Evolutionary conservation across 192 early-diverging fungal species (phyloP).

Genomic region (Linnemannia zychae): DNA sequence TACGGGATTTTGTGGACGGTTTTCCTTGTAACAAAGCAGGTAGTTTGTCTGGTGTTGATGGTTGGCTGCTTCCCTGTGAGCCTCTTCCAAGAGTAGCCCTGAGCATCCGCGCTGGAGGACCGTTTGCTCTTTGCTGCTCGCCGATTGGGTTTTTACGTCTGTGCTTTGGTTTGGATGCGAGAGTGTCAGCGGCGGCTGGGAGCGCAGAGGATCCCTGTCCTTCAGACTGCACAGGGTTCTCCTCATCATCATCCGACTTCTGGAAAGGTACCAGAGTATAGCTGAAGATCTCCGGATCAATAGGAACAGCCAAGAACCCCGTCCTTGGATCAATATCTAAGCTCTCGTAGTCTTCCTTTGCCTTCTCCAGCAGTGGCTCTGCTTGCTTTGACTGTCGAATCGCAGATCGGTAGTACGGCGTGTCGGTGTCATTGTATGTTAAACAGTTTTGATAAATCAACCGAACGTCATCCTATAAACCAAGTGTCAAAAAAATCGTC

Average conservation of each 20-base stretch:
- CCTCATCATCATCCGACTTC: slow-evolving; percentile 18
- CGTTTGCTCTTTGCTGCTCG: slow-evolving; percentile 13
- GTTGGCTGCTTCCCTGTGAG: slow-evolving; percentile 2
- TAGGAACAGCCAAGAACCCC: slow-evolving; percentile 57
- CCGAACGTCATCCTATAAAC: slow-evolving; percentile 71
- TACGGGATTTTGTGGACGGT: background rate
- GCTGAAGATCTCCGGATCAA: slow-evolving; percentile 67
- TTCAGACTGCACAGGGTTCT: background rate
- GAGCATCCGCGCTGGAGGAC: slow-evolving; percentile 16
- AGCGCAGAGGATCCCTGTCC: background rate
- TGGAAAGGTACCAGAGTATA: slow-evolving; percentile 58
- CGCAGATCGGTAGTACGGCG: slow-evolving; percentile 77
- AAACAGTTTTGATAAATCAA: slow-evolving; percentile 82
- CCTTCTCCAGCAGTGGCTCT: slow-evolving; percentile 55
- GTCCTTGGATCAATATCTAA: slow-evolving; percentile 54
- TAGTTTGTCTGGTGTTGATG: background rate
- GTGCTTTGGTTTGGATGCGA: background rate
- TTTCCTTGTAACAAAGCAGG: background rate
- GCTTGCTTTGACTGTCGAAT: slow-evolving; percentile 62
- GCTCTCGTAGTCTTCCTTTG: slow-evolving; percentile 58
- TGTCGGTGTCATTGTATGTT: slow-evolving; percentile 82
- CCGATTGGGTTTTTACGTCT: background rate
- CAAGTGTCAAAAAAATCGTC: slow-evolving; percentile 1
- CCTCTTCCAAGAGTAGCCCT: slow-evolving; percentile 21
- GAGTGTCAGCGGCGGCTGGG: background rate